phyloP scores from a whole-genome alignment of 176 grass and related monocot species.

The Canna indica region DNA sequence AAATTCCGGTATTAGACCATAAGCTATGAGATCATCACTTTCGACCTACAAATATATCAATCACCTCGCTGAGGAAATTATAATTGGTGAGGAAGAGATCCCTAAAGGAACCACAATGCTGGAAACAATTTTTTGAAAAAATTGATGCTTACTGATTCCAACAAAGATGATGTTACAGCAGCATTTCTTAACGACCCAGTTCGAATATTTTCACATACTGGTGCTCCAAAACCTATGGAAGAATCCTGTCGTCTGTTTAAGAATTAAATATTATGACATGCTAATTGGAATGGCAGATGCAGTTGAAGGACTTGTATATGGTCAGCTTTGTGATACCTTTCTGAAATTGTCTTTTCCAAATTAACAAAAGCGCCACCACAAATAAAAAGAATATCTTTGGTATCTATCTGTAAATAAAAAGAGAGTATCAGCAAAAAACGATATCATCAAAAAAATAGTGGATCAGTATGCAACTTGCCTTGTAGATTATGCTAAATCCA shows the following conservation, averaged over 20 bases:
- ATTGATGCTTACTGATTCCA: slow-evolving; percentile 43
- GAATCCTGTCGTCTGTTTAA: slow-evolving; percentile 51
- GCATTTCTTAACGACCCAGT: slow-evolving; percentile 37
- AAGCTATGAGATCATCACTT: slow-evolving; percentile 92
- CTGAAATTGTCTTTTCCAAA: slow-evolving; percentile 74
- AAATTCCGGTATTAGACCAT: slow-evolving; percentile 95
- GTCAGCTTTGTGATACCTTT: slow-evolving; percentile 35
- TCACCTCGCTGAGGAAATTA: background rate
- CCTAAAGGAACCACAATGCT: background rate
- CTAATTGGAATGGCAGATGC: slow-evolving; percentile 1
- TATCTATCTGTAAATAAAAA: slow-evolving; percentile 52
- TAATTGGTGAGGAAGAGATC: background rate
- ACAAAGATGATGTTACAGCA: slow-evolving; percentile 48
- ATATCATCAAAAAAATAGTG: background rate
- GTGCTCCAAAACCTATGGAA: slow-evolving; percentile 62
- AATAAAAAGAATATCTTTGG: slow-evolving; percentile 73
- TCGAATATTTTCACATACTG: slow-evolving; percentile 56
- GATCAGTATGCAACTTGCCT: background rate
- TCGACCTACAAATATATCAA: slow-evolving; percentile 54
- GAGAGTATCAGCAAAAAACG: slow-evolving; percentile 9
- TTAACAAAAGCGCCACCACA: slow-evolving; percentile 66
- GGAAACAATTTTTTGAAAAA: background rate
- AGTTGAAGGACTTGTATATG: background rate
- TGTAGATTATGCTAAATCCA: background rate
- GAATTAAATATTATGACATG: slow-evolving; percentile 8